Conservation (phyloP, 1,284 basidiomycete species). For the Microbotryomycetes sp. region DNA sequence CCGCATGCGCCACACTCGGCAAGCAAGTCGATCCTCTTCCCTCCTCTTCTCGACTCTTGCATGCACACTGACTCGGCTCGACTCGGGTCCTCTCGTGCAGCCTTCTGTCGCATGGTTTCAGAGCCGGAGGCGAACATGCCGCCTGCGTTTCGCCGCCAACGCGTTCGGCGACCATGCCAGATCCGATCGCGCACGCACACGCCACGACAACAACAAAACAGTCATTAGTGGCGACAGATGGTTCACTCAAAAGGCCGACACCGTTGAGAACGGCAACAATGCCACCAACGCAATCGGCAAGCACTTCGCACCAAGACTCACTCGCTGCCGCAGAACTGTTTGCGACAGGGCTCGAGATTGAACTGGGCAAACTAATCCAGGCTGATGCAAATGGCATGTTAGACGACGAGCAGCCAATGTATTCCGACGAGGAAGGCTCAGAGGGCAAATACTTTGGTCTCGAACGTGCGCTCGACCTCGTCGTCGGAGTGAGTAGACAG, state of each 20-base stretch:
- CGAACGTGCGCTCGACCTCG: conserved; percentile 20
- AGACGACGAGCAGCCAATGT: background rate
- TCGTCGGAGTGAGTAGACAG: conserved; percentile 18
- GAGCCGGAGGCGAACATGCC: background rate
- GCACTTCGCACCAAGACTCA: background rate
- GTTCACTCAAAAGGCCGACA: background rate
- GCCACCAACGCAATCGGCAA: conserved; percentile 3
- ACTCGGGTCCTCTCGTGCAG: background rate
- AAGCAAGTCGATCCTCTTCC: conserved; percentile 13
- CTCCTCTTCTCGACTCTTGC: background rate
- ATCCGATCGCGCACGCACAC: background rate
- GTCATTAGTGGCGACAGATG: background rate
- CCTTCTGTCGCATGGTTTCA: conserved; percentile 1
- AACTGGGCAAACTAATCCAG: conserved; percentile 16
- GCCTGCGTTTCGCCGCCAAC: background rate
- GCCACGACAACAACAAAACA: background rate
- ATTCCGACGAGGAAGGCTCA: conserved; percentile 10
- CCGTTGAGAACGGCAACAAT: background rate
- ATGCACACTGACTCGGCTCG: background rate
- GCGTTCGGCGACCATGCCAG: background rate
- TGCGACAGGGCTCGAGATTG: conserved; percentile 14
- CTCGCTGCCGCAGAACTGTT: conserved; percentile 16
- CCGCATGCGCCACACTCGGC: conserved; percentile 29
- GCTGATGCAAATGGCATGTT: background rate
- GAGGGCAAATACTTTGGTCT: conserved; percentile 14